phyloP scores from a whole-genome alignment of 768 basidiomycete species.

The Fibroporia radiculosa region DNA sequence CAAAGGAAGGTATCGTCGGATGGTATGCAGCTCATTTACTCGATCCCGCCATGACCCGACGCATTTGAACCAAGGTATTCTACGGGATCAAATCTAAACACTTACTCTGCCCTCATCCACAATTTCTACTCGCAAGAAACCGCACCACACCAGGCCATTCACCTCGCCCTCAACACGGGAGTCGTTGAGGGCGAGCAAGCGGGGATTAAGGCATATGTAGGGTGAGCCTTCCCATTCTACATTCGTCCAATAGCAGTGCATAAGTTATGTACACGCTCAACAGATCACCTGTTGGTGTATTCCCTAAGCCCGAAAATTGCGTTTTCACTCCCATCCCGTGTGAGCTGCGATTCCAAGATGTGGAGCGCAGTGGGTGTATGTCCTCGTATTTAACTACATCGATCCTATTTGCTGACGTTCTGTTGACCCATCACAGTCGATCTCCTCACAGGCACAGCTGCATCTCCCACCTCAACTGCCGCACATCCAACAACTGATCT shows the following conservation, averaged over 20 bases:
- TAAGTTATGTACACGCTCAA: neutral
- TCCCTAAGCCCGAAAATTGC: slow-evolving; percentile 89
- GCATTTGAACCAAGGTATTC: slow-evolving; percentile 62
- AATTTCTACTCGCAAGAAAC: slow-evolving; percentile 96
- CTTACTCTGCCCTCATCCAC: slow-evolving; percentile 94
- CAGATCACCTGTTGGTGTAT: slow-evolving; percentile 84
- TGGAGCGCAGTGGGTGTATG: slow-evolving; percentile 83
- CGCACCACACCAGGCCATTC: slow-evolving; percentile 79
- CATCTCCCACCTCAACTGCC: slow-evolving; percentile 34
- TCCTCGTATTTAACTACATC: slow-evolving; percentile 11
- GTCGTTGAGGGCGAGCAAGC: slow-evolving; percentile 52
- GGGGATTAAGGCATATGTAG: slow-evolving; percentile 82
- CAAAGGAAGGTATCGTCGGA: slow-evolving; percentile 87
- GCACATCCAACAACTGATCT: slow-evolving; percentile 61
- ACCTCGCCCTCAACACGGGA: slow-evolving; percentile 86
- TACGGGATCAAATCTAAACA: slow-evolving; percentile 84
- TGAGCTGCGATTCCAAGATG: slow-evolving; percentile 71
- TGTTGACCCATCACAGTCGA: slow-evolving; percentile 50
- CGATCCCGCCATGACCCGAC: neutral
- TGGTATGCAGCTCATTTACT: slow-evolving; percentile 52
- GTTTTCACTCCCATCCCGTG: slow-evolving; percentile 92
- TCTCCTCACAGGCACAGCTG: slow-evolving; percentile 48
- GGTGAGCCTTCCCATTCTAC: slow-evolving; percentile 36
- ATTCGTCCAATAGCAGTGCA: neutral
- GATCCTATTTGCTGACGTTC: neutral